phyloP scores from a whole-genome alignment of 2,329 filamentous ascomycete genomes.

The Talaromyces albobiverticillius region DNA sequence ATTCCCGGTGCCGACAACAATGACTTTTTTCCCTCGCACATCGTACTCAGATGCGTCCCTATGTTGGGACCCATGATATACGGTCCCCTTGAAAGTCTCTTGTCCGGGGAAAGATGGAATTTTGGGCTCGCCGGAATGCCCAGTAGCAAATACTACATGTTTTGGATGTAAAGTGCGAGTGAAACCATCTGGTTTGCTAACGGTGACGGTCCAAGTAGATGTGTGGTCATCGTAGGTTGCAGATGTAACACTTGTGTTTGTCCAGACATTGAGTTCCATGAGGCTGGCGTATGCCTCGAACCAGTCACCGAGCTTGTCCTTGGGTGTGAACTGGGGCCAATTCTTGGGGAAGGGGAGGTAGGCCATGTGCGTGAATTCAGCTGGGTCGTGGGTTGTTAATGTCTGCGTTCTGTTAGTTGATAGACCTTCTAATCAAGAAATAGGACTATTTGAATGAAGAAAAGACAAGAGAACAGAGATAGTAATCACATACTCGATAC shows the following conservation, averaged over 20 bases:
- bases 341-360: conserved; percentile 41
- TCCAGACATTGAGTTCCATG: conserved; percentile 51
- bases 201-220: conserved; percentile 38
- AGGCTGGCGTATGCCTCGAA: conserved; percentile 49
- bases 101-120: conserved; percentile 42
- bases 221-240: conserved; percentile 38
- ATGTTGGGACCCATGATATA: conserved; percentile 46
- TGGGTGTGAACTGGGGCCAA: conserved; percentile 44
- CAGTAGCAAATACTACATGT: conserved; percentile 50
- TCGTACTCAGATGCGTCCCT: conserved; percentile 37
- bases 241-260: conserved; percentile 37
- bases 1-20: conserved; percentile 51
- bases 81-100: conserved; percentile 40
- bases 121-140: conserved; percentile 42
- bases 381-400: conserved; percentile 41
- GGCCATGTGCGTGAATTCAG: conserved; percentile 37
- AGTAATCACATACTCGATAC: conserved; percentile 35
- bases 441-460: too few relatives aligned
- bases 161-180: conserved; percentile 33
- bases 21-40: conserved; percentile 43
- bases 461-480: background rate
- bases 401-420: conserved; percentile 21
- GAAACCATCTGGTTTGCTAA: conserved; percentile 22
- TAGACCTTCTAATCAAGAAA: background rate
- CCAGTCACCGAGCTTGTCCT: conserved; percentile 50